Base-by-base conservation (phyloP, 1,284 basidiomycete genomes). In the Irpex sp. region DNA sequence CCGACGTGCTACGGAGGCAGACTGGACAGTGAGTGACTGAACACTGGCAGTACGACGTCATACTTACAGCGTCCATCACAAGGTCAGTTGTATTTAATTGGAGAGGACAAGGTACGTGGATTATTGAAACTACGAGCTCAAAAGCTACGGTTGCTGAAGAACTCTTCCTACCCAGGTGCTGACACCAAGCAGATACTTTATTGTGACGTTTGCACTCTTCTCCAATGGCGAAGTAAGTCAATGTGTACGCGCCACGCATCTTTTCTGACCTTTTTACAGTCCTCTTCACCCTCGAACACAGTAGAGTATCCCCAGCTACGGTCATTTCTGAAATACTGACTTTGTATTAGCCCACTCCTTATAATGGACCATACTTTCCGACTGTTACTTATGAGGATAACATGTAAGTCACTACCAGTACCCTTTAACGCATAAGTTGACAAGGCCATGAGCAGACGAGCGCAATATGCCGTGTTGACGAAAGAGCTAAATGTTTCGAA, bases 161-260 rank as follows among this genome's bases (percentile, higher is more conserved):
- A 8, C 39, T 43, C 15, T 43, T 3, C 11, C 39, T 15, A 53
- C 33, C n/a, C 4, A 82, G 80, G 79, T 77, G 31, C 71, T 86
- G 37, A 77, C 84, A 67, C 78, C 84, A 2, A 70, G 67, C 8
- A 80, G 81, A 64, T 86, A 84, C 64, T 84, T 77, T 62, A 70
- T 86, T n/a, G 82, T 85, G 13, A 85, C 85, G 0, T 80, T 85
- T 64, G 83, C 83, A 0, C 70, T 86, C 43, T 86, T 86, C 68
- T 83, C 81, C 33, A 84, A 85, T 63, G 84, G 84, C 69, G 84
- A 86, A 77, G 84, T 84, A 59, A 39, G 76, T 54, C 37, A 3
- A 5, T 15, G 57, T 57, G 61, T 46, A 65, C 46, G 26, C 19
- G n/a, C 6, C 13, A 37, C 59, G 11, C 55, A 59, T 46, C 37